Conservation (phyloP, 768 basidiomycete genomes). For the Pulveroboletus frians region DNA sequence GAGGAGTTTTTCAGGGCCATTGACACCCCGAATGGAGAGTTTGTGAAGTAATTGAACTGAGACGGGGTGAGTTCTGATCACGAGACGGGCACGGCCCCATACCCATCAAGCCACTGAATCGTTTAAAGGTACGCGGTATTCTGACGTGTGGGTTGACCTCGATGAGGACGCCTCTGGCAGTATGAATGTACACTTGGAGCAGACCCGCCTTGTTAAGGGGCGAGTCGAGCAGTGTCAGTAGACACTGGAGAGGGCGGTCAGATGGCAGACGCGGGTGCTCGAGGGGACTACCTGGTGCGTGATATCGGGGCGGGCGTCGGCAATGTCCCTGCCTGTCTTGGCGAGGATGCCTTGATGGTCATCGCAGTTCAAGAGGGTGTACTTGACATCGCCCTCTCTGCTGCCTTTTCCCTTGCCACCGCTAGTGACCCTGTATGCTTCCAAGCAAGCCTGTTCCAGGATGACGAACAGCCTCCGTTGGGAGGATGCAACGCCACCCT, state of each 20-base stretch:
- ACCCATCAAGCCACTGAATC: constrained; percentile 99
- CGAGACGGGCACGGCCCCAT: constrained; percentile 15
- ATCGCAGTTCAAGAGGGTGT: constrained; percentile 95
- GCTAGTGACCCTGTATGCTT: constrained; percentile 83
- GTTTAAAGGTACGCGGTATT: constrained; percentile 97
- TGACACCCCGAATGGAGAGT: constrained; percentile 90
- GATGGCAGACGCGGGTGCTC: neutral
- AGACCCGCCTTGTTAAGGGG: constrained; percentile 96
- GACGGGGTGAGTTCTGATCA: constrained; percentile 1
- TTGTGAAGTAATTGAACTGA: constrained; percentile 96
- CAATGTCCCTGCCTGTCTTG: constrained; percentile 96
- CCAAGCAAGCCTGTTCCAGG: constrained; percentile 90
- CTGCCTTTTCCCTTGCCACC: constrained; percentile 47
- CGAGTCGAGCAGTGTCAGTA: constrained; percentile 93
- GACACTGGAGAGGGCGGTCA: constrained; percentile 55
- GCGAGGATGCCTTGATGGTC: constrained; percentile 98
- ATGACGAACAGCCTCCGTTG: constrained; percentile 82
- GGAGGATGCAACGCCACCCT: constrained; percentile 45
- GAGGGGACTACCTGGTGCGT: constrained; percentile 79
- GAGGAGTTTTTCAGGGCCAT: constrained; percentile 93
- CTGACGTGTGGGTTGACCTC: constrained; percentile 98
- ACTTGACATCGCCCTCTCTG: constrained; percentile 80
- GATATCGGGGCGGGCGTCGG: constrained; percentile 98
- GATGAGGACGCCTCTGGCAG: constrained; percentile 91
- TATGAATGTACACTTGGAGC: constrained; percentile 97